Evolutionary conservation across 2,329 filamentous ascomycete species (phyloP), one percentile per base, ranked within the genome.

Genomic region (Acrocalymma vagum): DNA sequence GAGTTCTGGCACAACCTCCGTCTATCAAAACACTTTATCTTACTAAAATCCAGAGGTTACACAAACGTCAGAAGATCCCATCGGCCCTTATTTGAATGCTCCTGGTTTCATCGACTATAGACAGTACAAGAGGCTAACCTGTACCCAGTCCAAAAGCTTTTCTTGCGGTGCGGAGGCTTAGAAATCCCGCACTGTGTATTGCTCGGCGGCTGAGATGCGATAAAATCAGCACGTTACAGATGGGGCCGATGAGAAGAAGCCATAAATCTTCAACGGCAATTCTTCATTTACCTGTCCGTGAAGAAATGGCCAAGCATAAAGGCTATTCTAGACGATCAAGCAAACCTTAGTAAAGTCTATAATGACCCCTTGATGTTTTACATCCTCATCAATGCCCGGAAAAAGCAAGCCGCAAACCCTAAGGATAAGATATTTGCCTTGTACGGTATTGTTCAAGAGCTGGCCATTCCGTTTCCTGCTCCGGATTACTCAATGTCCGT

Each of bases 341-440:
- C n/a, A n/a, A 22, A 34, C 22, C 17, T n/a, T 11, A 25, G 33
- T 10, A 28, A 24, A 7, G 14, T 17, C 9, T 23, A 41, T 5
- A 41, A 34, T 15, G 18, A 30, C 13, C 38, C 38, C 7, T 4
- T 35, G 5, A n/a, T 18, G 1, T 36, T 29, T n/a, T n/a, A 25
- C 5, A 36, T 42, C 7, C 13, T 42, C 17, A 24, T 27, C 7
- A 22, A 28, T 20, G 31, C 38, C 9, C 30, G 31, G n/a, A 15
- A 29, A 10, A 42, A 42, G 27, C 23, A 20, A n/a, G 25, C 40
- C 10, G 18, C 20, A 9, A 22, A 43, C 23, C 33, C 34, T n/a
- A 31, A 34, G 28, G 40, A 43, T 14, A 43, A 43, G 22, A 16
- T 43, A 10, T 24, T 38, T 16, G 40, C 40, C 5, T 26, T 43